Conservation (phyloP, 331 rosid species). For the Saraca asoca region DNA sequence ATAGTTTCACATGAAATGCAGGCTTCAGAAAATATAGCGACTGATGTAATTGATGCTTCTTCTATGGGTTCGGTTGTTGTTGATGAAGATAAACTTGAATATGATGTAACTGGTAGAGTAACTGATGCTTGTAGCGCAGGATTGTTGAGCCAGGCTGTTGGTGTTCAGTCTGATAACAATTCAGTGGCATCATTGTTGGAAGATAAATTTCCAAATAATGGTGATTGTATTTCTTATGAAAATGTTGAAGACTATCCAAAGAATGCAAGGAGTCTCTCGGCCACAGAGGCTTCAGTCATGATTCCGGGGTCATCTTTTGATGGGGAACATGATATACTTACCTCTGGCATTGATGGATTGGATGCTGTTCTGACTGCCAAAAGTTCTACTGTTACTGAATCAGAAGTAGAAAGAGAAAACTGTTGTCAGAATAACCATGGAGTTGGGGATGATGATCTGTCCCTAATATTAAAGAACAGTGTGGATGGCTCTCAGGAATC, state of each 20-base stretch:
- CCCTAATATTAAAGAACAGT: conserved; percentile 44
- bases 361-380: conserved; percentile 42
- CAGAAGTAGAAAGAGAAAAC: conserved; percentile 52
- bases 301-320: conserved; percentile 43
- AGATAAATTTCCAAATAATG: conserved; percentile 21
- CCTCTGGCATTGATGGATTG: conserved; percentile 32
- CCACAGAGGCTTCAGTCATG: conserved; percentile 42
- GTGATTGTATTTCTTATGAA: conserved; percentile 39
- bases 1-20: conserved; percentile 38
- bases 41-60: conserved; percentile 42
- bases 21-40: conserved; percentile 40
- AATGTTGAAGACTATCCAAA: conserved; percentile 44
- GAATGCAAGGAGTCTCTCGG: conserved; percentile 36
- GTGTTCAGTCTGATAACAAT: conserved; percentile 41
- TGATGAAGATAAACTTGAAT: conserved; percentile 50
- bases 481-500: conserved; percentile 50
- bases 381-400: conserved; percentile 42
- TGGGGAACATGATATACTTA: conserved; percentile 44
- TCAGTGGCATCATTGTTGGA: conserved; percentile 28
- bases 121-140: conserved; percentile 50
- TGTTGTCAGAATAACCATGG: conserved; percentile 32
- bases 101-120: conserved; percentile 29
- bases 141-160: conserved; percentile 31
- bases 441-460: conserved; percentile 41
- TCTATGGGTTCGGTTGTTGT: conserved; percentile 34